Evolutionary conservation across 1,284 basidiomycete genomes (phyloP), one percentile per base, ranked within the genome.

Genomic region (Papiliotrema fonsecae): DNA sequence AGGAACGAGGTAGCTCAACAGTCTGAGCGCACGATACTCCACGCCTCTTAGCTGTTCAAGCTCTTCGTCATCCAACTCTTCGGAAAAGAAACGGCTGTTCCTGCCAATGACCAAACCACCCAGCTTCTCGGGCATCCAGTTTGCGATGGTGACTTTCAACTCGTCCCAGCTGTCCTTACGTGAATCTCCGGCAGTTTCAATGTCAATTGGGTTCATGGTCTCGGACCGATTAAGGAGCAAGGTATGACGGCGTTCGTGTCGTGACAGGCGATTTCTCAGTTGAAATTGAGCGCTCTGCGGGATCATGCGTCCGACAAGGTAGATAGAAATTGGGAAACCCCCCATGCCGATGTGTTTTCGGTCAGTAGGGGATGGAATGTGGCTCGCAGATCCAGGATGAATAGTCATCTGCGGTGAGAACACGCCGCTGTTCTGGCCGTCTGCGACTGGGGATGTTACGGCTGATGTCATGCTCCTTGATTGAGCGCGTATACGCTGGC

Each of bases 11-110:
- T 52, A 57, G 18, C 55, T 61, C 47, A 69, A 46, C 25, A 65
- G 42, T 19, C 54, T 53, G 22, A 66, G 42, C 14, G 64, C 66
- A n/a, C 60, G 43, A 37, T 67, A 69, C 42, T 69, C 66, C 13
- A 69, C 59, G 2, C 61, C 63, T 1, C 64, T 64, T 34, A 69
- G 55, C 50, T 62, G 51, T 36, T 67, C 61, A 40, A 69, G 38
- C 34, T 65, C 61, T 10, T 65, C 63, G 44, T 64, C 61, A 27
- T 65, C 59, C 39, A 69, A 54, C 43, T 66, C 64, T 43, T 69
- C 66, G 3, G 62, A 56, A 47, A 55, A 69, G 44, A 69, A 67
- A 4, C 61, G 53, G 34, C 59, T 61, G 41, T 69, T 69, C 14
- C 66, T 35, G 2, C 66, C 66, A 11, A 68, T 54, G 3, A 68